Conservation (phyloP, 768 basidiomycete genomes). For the Suillus tomentosus region DNA sequence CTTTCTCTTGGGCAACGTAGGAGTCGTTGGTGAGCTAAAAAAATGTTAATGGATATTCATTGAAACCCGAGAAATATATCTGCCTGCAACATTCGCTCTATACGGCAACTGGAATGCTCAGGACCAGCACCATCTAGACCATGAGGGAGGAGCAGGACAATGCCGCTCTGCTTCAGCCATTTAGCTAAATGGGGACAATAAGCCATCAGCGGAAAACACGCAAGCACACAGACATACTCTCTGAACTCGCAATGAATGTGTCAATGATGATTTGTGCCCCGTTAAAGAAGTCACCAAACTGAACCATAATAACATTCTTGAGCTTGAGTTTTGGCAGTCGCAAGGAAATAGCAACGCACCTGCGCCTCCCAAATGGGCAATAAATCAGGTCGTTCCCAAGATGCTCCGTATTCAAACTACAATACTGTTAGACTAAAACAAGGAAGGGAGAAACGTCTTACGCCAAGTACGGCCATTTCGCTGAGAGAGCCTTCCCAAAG, state of each 20-base stretch:
- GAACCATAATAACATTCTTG: slow-evolving; percentile 8
- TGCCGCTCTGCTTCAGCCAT: slow-evolving; percentile 90
- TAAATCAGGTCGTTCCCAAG: slow-evolving; percentile 83
- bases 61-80: background rate
- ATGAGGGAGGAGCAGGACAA: slow-evolving; percentile 85
- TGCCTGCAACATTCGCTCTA: slow-evolving; percentile 92
- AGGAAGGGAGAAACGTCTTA: slow-evolving; percentile 37
- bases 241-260: slow-evolving; percentile 81
- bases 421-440: slow-evolving; percentile 9
- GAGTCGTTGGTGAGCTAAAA: slow-evolving; percentile 76
- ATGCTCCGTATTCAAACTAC: slow-evolving; percentile 88
- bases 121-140: slow-evolving; percentile 93
- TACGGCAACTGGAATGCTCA: slow-evolving; percentile 86
- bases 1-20: slow-evolving; percentile 32
- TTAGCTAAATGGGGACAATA: slow-evolving; percentile 57
- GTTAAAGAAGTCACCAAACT: slow-evolving; percentile 95
- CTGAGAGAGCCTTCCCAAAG: slow-evolving; percentile 70
- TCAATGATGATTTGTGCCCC: slow-evolving; percentile 89
- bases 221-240: slow-evolving; percentile 55
- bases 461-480: slow-evolving; percentile 87
- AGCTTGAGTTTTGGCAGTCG: background rate
- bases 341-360: slow-evolving; percentile 36
- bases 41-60: background rate
- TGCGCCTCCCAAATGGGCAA: slow-evolving; percentile 94
- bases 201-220: background rate